Evolutionary conservation across 805 yeast genomes (phyloP).

Genomic region (Clavispora carvajalis): DNA sequence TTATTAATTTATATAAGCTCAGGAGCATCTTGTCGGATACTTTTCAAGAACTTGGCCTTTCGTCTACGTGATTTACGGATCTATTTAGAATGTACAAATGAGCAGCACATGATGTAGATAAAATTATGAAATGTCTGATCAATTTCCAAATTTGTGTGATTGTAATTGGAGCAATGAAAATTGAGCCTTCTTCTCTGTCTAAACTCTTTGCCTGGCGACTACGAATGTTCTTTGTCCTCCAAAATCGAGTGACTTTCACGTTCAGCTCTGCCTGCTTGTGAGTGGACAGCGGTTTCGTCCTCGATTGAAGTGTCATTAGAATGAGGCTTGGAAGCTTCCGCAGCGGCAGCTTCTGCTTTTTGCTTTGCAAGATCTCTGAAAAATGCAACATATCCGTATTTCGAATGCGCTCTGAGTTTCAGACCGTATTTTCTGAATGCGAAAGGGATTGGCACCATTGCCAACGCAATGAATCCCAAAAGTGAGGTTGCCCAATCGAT

Average conservation of each 20-base stretch:
- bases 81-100: not conserved
- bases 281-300: not conserved
- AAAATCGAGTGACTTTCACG: not conserved
- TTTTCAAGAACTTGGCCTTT: constrained; percentile 34
- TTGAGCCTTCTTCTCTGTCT: no score
- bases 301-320: not conserved
- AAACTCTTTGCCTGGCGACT: no score
- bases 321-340: not conserved
- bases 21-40: constrained; percentile 57
- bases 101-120: no score
- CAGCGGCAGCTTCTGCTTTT: constrained; percentile 16
- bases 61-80: not conserved
- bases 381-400: constrained; percentile 53
- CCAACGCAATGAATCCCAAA: constrained; percentile 61
- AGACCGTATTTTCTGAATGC: constrained; percentile 57
- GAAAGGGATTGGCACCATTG: constrained; percentile 74
- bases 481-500: constrained; percentile 77
- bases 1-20: constrained; percentile 71
- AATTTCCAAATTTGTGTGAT: no score
- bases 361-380: constrained; percentile 17
- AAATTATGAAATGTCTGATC: no score
- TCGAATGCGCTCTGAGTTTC: constrained; percentile 47
- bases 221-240: no score
- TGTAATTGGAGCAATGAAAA: no score
- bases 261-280: not conserved